Percentiles rank a stretch among this genome's conserved stretches.
These are phyloP conservation scores for Aspergillus pseudoterreus DNA, from an alignment of 2,329 filamentous ascomycete species.

Conservation along the genomic window DNA sequence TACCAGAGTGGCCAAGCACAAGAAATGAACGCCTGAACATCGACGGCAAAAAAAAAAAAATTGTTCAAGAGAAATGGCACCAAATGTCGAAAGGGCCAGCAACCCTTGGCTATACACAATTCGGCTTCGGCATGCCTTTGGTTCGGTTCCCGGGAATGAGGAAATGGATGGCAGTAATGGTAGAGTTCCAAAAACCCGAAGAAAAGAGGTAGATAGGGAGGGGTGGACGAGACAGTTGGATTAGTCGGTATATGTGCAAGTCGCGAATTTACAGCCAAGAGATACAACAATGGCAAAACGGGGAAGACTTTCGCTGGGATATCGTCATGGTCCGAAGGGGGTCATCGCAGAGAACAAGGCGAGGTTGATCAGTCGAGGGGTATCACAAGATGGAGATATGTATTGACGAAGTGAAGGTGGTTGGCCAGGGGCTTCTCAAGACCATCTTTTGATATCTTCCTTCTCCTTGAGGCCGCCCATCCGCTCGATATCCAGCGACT, in stretches of 20 bases:
- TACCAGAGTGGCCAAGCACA: slow-evolving; percentile 24
- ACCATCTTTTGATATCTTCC: slow-evolving; percentile 45
- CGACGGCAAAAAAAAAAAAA: slow-evolving; percentile 9
- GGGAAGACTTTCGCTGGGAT: slow-evolving; percentile 25
- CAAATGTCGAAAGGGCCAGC: slow-evolving; percentile 18
- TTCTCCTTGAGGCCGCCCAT: slow-evolving; percentile 96
- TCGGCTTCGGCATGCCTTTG: slow-evolving; percentile 15
- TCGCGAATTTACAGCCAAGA: slow-evolving; percentile 19
- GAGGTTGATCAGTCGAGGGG: slow-evolving; percentile 8
- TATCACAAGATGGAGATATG: slow-evolving; percentile 10
- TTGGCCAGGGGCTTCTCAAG: slow-evolving; percentile 19
- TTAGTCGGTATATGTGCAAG: slow-evolving; percentile 30
- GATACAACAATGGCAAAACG: slow-evolving; percentile 13
- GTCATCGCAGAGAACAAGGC: slow-evolving; percentile 23
- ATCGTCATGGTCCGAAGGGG: slow-evolving; percentile 29
- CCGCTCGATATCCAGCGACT: slow-evolving; percentile 89
- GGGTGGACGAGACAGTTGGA: slow-evolving; percentile 12
- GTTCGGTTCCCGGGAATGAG: slow-evolving; percentile 4
- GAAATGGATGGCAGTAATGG: neutral
- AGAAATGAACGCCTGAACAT: slow-evolving; percentile 26
- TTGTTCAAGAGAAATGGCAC: slow-evolving; percentile 15
- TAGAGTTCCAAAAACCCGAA: neutral
- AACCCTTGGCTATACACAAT: slow-evolving; percentile 30
- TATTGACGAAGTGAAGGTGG: slow-evolving; percentile 1
- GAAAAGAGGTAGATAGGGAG: slow-evolving; percentile 1